Evolutionary conservation across 495 filamentous ascomycete species (phyloP).

Genomic region (Penicillium steckii): DNA sequence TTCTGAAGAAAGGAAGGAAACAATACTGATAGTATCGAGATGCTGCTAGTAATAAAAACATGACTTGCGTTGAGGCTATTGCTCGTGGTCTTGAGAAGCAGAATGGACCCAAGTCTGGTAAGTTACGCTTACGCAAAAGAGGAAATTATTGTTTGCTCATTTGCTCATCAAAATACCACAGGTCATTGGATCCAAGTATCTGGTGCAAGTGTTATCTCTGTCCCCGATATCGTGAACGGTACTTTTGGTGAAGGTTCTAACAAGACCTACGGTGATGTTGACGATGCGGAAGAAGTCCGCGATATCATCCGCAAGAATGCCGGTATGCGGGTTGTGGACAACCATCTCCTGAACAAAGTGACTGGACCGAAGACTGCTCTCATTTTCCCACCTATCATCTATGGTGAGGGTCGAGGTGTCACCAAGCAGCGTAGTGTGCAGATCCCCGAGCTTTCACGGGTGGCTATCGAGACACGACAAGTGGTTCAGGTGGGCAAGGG

Average conservation of each 20-base stretch:
- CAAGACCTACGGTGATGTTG: constrained; percentile 27
- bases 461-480: constrained; percentile 52
- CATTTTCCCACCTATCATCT: constrained; percentile 70
- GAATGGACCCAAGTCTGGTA: constrained; percentile 15
- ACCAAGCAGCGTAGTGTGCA: constrained; percentile 63
- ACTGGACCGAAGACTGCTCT: constrained; percentile 57
- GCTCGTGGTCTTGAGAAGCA: constrained; percentile 32
- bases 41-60: constrained; percentile 41
- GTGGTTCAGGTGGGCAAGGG: constrained; percentile 59
- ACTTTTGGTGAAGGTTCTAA: constrained; percentile 21
- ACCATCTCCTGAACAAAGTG: constrained; percentile 42
- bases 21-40: constrained; percentile 17
- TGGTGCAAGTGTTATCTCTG: constrained; percentile 30
- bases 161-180: constrained; percentile 6
- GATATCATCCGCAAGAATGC: constrained; percentile 46
- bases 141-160: not conserved
- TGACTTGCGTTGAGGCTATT: constrained; percentile 38
- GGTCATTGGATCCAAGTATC: constrained; percentile 35
- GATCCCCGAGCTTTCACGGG: constrained; percentile 52
- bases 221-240: constrained; percentile 24
- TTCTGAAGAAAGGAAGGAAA: constrained; percentile 10
- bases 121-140: not conserved
- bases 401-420: constrained; percentile 64
- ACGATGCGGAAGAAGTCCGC: constrained; percentile 21
- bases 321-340: constrained; percentile 50